These are phyloP conservation scores for Neofusicoccum cordaticola DNA, from an alignment of 2,329 filamentous ascomycete genomes.

Conservation along the genomic window DNA sequence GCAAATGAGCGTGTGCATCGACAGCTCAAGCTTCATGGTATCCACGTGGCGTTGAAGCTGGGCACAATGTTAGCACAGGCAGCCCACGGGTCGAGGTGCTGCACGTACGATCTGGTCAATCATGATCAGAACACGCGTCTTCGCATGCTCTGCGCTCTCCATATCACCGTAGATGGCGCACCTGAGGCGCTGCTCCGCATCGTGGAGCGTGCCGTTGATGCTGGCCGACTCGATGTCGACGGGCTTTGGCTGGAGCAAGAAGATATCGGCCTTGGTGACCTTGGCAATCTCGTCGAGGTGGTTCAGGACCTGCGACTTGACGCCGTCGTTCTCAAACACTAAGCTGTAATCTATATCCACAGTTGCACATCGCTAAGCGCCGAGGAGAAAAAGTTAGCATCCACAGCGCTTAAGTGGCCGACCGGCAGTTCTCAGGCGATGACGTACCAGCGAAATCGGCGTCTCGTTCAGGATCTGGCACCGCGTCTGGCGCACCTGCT, in stretches of 20 bases:
- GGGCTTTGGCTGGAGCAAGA: conserved; percentile 86
- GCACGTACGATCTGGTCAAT: conserved; percentile 83
- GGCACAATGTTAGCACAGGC: conserved; percentile 33
- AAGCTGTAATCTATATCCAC: conserved; percentile 92
- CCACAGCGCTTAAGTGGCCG: conserved; percentile 23
- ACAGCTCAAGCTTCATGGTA: conserved; percentile 75
- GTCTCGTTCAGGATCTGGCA: conserved; percentile 89
- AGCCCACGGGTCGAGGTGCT: conserved; percentile 20
- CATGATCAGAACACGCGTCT: conserved; percentile 92
- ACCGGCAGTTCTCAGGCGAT: background rate
- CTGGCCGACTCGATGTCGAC: conserved; percentile 76
- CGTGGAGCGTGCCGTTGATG: conserved; percentile 72
- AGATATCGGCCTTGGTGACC: conserved; percentile 94
- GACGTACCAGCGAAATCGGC: conserved; percentile 75
- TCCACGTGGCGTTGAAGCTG: conserved; percentile 74
- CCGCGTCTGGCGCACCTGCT: conserved; percentile 84
- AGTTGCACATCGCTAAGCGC: conserved; percentile 74
- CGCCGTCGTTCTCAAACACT: conserved; percentile 72
- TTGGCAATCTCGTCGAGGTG: conserved; percentile 83
- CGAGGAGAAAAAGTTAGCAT: conserved; percentile 21
- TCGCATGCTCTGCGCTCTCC: conserved; percentile 93
- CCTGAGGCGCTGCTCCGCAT: conserved; percentile 84
- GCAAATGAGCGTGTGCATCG: conserved; percentile 87
- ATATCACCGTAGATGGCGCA: conserved; percentile 94
- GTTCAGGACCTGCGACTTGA: conserved; percentile 74